These are phyloP conservation scores for Solanum gracilifrons DNA, from an alignment of 257 asterid genomes.

Conservation along the genomic window DNA sequence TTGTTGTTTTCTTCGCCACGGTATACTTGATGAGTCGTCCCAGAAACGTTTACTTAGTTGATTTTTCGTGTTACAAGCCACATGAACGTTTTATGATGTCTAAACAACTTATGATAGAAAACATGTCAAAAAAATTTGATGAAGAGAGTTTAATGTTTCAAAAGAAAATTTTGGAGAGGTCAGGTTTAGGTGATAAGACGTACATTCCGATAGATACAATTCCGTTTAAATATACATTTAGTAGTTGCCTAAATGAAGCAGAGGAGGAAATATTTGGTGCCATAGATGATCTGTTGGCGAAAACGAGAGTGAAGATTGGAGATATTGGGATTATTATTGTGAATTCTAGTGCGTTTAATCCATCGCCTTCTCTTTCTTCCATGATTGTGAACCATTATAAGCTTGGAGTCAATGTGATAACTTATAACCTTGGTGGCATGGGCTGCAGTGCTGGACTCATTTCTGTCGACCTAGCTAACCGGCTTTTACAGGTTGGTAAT, in stretches of 20 bases:
- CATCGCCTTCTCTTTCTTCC: constrained; percentile 26
- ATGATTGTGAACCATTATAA: constrained; percentile 20
- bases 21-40: constrained; percentile 21
- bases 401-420: constrained; percentile 18
- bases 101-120: constrained; percentile 1
- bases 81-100: constrained; percentile 5
- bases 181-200: constrained; percentile 27
- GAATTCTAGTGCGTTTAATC: constrained; percentile 17
- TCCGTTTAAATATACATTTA: neutral
- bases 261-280: neutral
- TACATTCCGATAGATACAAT: neutral
- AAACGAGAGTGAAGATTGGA: constrained; percentile 2
- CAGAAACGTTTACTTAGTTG: constrained; percentile 21
- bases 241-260: neutral
- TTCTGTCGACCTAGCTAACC: constrained; percentile 26
- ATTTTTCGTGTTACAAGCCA: constrained; percentile 39
- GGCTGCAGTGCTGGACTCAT: constrained; percentile 39
- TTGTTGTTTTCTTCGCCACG: constrained; percentile 15
- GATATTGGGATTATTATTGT: constrained; percentile 23
- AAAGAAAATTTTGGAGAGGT: constrained; percentile 25
- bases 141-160: constrained; percentile 16
- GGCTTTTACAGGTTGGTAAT: constrained; percentile 9
- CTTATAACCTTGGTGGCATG: constrained; percentile 36
- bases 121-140: neutral
- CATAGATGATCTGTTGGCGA: constrained; percentile 1